Evolutionary conservation across 2,329 filamentous ascomycete genomes (phyloP), one percentile per base, ranked within the genome.

Genomic region (Claviceps quebecensis): DNA sequence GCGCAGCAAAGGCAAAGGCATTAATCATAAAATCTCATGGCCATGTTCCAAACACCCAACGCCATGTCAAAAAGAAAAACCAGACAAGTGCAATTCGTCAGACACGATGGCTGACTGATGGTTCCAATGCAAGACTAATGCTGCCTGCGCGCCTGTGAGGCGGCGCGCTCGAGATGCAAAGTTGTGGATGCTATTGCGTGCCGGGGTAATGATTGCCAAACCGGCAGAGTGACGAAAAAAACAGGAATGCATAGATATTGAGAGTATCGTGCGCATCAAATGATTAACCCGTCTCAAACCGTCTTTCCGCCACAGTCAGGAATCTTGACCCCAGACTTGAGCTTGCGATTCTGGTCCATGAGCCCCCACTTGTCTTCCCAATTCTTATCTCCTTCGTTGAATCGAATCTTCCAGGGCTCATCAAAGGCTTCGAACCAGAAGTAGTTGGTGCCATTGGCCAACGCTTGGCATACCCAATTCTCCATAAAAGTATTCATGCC

Each of bases 381-480:
- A 49, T 86, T 75, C 70, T 91, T 74, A 41, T 74, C 71, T 52
- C 68, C 67, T 5, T 72, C 72, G 65, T 96, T 84, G 69, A 82
- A 95, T 17, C 67, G 62, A 51, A 84, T 72, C 71, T 97, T 96
- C 91, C 91, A 97, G 2, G 89, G 89, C 73, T 97, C 91, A 64
- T 97, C 91, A 64, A 96, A 97, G 9, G 89, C 88, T 63, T 90
- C 87, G 65, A 97, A 96, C 91, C 91, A 97, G 64, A 96, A 96
- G 66, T 95, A 97, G 58, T 94, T 82, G 1, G 89, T 96, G 45
- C 83, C 85, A 61, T 95, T 95, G 23, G 71, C 72, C 56, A 96
- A 69, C 11, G 86, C 82, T 49, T 80, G 74, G 65, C 91, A 97
- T 0, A 97, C 81, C 84, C 87, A 97, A 56, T 81, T 79, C 1